Conservation (phyloP, 1,284 basidiomycete species). For the Cryptococcus neoformans region DNA sequence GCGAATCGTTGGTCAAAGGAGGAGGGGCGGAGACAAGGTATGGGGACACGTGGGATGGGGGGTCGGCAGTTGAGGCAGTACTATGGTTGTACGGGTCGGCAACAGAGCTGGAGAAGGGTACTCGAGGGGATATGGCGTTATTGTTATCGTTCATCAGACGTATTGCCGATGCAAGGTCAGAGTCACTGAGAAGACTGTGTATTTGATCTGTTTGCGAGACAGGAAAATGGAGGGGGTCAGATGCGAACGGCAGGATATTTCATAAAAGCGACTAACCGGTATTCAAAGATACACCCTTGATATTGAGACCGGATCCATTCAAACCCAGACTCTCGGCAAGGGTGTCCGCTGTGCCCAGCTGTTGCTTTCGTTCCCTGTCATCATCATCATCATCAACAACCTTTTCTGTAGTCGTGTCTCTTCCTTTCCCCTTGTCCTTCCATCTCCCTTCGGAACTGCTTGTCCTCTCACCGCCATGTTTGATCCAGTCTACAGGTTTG, state of each 20-base stretch:
- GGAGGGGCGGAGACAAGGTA: constrained; percentile 41
- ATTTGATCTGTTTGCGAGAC: constrained; percentile 30
- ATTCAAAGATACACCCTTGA: constrained; percentile 24
- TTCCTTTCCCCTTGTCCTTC: constrained; percentile 18
- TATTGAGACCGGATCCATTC: constrained; percentile 1
- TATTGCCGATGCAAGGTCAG: constrained; percentile 37
- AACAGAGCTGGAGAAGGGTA: neutral
- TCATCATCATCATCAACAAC: neutral
- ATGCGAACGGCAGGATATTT: too few relatives aligned
- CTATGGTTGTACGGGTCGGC: too few relatives aligned
- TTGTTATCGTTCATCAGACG: constrained; percentile 22
- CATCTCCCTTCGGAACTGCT: constrained; percentile 14
- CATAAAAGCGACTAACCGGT: constrained; percentile 18
- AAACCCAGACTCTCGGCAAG: constrained; percentile 37
- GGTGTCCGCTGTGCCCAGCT: constrained; percentile 1
- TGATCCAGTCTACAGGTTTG: neutral
- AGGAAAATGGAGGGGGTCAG: neutral
- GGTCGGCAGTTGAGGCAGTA: too few relatives aligned
- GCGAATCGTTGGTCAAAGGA: constrained; percentile 22
- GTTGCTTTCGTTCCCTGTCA: neutral
- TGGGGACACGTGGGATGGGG: constrained; percentile 12
- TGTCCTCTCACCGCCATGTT: constrained; percentile 3
- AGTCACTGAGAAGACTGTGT: constrained; percentile 32
- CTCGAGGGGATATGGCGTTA: constrained; percentile 5
- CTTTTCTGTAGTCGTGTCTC: constrained; percentile 4